These are phyloP conservation scores for Cyberlindnera veronae DNA, from an alignment of 805 yeast species.

Conservation along the genomic window DNA sequence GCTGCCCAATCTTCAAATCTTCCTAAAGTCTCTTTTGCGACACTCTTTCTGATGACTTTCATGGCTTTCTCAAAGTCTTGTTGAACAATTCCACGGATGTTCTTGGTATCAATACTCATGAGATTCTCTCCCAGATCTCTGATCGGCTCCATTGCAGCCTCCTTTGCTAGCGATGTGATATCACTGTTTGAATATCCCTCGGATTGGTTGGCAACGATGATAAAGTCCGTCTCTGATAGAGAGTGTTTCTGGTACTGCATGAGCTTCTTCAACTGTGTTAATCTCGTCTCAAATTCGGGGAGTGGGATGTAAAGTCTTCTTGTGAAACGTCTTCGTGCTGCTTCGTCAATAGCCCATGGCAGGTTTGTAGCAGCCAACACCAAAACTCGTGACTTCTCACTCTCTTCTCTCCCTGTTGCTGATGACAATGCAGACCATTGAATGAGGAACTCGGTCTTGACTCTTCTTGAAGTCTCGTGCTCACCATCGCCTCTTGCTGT, in stretches of 20 bases:
- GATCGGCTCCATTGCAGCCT: slow-evolving; percentile 97
- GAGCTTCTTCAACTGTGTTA: slow-evolving; percentile 64
- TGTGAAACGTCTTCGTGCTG: slow-evolving; percentile 90
- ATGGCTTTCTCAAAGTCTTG: slow-evolving; percentile 75
- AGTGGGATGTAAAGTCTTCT: slow-evolving; percentile 90
- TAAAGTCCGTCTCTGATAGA: slow-evolving; percentile 59
- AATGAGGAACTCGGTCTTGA: slow-evolving; percentile 87
- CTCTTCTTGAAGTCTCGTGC: slow-evolving; percentile 83
- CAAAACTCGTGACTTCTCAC: slow-evolving; percentile 58
- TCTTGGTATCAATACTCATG: slow-evolving; percentile 61
- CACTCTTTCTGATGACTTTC: slow-evolving; percentile 82
- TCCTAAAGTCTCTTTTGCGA: slow-evolving; percentile 71
- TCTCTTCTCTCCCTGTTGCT: slow-evolving; percentile 68
- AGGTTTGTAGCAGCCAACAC: slow-evolving; percentile 93
- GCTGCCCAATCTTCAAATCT: slow-evolving; percentile 88
- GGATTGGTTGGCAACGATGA: slow-evolving; percentile 59
- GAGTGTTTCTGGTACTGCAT: slow-evolving; percentile 70
- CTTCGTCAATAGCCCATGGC: slow-evolving; percentile 98
- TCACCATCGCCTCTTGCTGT: slow-evolving; percentile 75
- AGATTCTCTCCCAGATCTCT: slow-evolving; percentile 85
- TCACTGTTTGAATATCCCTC: slow-evolving; percentile 91
- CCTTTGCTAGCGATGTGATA: slow-evolving; percentile 89
- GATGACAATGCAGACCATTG: slow-evolving; percentile 85
- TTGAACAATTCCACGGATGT: slow-evolving; percentile 71
- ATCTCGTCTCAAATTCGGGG: slow-evolving; percentile 83